Evolutionary conservation across 305 asterid genomes (phyloP).

Genomic region (Fraxinus velutina): DNA sequence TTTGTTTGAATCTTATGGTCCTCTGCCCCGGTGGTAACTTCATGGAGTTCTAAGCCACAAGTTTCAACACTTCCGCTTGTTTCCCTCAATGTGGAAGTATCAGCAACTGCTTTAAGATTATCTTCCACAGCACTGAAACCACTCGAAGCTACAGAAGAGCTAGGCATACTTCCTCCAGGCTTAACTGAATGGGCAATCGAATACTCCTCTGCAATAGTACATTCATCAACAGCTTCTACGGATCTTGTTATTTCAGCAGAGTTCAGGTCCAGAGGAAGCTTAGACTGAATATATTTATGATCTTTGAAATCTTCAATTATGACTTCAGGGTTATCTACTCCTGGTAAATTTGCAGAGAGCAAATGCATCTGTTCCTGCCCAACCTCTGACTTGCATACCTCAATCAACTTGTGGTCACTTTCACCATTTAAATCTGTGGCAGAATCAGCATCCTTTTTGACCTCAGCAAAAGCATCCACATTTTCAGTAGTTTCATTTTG

Average conservation of each 20-base stretch:
- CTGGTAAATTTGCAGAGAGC: conserved; percentile 19
- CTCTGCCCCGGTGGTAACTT: conserved; percentile 2
- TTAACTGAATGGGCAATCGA: conserved; percentile 16
- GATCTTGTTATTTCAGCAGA: conserved; percentile 28
- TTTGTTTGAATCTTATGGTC: not conserved
- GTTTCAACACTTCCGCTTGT: not conserved
- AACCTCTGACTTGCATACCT: conserved; percentile 6
- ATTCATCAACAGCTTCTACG: conserved; percentile 22
- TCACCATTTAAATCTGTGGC: not conserved
- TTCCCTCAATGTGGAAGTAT: conserved; percentile 10
- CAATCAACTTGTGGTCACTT: conserved; percentile 12
- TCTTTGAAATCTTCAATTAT: conserved; percentile 30
- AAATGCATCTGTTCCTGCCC: conserved; percentile 20
- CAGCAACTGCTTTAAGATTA: conserved; percentile 21
- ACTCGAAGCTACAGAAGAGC: conserved; percentile 23
- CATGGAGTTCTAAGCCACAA: not conserved
- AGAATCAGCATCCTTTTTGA: conserved; percentile 23
- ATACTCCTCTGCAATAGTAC: conserved; percentile 21
- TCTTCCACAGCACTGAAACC: conserved; percentile 28
- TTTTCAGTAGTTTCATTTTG: conserved; percentile 26
- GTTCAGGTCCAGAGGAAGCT: conserved; percentile 28
- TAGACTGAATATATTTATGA: conserved; percentile 21
- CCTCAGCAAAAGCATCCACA: conserved; percentile 23
- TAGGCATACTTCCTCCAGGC: conserved; percentile 25
- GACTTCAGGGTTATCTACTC: conserved; percentile 18